These are phyloP conservation scores for Candida gigantensis DNA, from an alignment of 1,139 yeast species.

Conservation along the genomic window DNA sequence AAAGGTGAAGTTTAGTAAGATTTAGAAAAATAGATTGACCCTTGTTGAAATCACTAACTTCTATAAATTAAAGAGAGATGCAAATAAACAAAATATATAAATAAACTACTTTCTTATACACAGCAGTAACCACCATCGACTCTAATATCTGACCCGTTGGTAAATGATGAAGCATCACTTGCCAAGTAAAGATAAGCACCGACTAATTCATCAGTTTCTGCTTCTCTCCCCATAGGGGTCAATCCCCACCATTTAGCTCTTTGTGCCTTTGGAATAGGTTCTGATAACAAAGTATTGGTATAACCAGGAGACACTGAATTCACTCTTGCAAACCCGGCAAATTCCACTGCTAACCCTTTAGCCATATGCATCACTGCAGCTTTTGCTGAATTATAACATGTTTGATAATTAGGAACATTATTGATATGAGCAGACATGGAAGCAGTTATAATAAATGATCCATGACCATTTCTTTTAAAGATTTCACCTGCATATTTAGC, in stretches of 20 bases:
- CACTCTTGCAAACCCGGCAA: slow-evolving; percentile 56
- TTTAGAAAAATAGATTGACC: too few species aligned
- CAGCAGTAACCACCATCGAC: slow-evolving; percentile 51
- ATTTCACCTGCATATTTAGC: slow-evolving; percentile 55
- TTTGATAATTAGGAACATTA: slow-evolving; percentile 55
- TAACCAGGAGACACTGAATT: slow-evolving; percentile 61
- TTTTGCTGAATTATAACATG: slow-evolving; percentile 59
- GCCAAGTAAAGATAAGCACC: slow-evolving; percentile 48
- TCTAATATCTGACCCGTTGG: slow-evolving; percentile 48
- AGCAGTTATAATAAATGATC: slow-evolving; percentile 63
- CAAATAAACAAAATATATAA: too few species aligned
- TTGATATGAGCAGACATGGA: slow-evolving; percentile 62
- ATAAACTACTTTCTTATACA: too few species aligned
- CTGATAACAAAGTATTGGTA: slow-evolving; percentile 54
- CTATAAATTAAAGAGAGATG: too few species aligned
- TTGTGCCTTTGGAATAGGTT: slow-evolving; percentile 39
- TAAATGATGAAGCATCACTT: slow-evolving; percentile 42
- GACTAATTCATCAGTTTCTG: slow-evolving; percentile 40
- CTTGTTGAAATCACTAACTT: too few species aligned
- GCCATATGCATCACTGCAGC: slow-evolving; percentile 59
- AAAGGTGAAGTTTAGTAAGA: too few species aligned
- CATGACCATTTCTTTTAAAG: slow-evolving; percentile 47
- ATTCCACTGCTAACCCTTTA: slow-evolving; percentile 54
- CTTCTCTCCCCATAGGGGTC: slow-evolving; percentile 45
- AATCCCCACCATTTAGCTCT: slow-evolving; percentile 39